phyloP scores from a whole-genome alignment of 2,329 filamentous ascomycete genomes.

The Trichoderma harzianum region DNA sequence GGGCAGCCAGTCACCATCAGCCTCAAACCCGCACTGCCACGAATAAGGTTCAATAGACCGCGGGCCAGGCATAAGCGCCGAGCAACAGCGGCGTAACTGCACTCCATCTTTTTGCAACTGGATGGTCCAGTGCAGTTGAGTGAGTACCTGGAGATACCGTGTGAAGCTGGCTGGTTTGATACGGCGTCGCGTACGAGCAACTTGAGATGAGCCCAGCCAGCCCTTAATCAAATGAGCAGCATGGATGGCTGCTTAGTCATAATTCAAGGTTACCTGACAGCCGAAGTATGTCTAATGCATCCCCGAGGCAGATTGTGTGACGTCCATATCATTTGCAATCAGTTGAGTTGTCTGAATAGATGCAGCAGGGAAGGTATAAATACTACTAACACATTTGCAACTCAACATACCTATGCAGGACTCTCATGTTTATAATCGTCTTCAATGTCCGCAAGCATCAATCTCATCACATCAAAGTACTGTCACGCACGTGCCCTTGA shows the following conservation, averaged over 20 bases:
- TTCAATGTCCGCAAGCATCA: background rate
- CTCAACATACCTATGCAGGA: background rate
- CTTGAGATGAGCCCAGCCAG: background rate
- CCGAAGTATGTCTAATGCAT: background rate
- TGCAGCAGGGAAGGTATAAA: background rate
- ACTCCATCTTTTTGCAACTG: background rate
- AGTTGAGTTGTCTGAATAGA: background rate
- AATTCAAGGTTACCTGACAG: background rate
- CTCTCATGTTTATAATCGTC: background rate
- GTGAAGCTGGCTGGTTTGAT: background rate
- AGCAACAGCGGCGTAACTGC: background rate
- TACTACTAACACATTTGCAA: background rate
- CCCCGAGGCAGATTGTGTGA: no score
- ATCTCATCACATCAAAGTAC: background rate
- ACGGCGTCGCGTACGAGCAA: background rate
- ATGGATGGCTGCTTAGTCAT: conserved; percentile 4
- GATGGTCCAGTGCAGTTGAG: no score
- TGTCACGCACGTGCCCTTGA: background rate
- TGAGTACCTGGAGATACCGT: background rate
- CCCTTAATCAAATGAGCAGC: conserved; percentile 3
- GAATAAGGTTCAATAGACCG: background rate
- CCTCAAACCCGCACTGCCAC: background rate
- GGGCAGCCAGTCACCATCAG: background rate
- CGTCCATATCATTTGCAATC: background rate
- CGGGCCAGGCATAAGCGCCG: background rate